Percentiles rank a stretch among this genome's conserved stretches.
These are phyloP conservation scores for Afroboletus lepidellus DNA, from an alignment of 1,284 basidiomycete genomes.

Conservation along the genomic window DNA sequence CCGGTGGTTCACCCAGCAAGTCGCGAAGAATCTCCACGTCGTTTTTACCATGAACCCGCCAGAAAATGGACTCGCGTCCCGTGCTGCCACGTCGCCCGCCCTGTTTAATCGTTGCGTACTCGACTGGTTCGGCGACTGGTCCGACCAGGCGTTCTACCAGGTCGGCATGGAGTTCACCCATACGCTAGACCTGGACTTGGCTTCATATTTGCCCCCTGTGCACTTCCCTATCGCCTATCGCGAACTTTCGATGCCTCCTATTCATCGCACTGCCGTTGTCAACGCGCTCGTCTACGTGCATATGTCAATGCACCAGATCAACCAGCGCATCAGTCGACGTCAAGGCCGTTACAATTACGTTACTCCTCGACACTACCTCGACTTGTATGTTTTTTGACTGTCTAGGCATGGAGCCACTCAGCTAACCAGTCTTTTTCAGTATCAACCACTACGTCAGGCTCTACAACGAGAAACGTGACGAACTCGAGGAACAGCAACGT, in stretches of 20 bases:
- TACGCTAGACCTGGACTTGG: slow-evolving; percentile 85
- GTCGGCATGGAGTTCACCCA: slow-evolving; percentile 95
- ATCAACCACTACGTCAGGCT: slow-evolving; percentile 98
- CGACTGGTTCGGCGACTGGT: slow-evolving; percentile 99
- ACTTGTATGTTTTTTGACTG: slow-evolving; percentile 74
- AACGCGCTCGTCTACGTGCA: slow-evolving; percentile 96
- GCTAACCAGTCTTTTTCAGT: slow-evolving; percentile 42
- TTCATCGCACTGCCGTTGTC: slow-evolving; percentile 85
- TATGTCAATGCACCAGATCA: slow-evolving; percentile 86
- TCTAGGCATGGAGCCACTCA: not conserved
- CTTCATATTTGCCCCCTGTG: slow-evolving; percentile 73
- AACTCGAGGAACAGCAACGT: slow-evolving; percentile 97
- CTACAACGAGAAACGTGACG: slow-evolving; percentile 96
- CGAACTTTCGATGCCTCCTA: slow-evolving; percentile 75
- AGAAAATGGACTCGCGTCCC: slow-evolving; percentile 89
- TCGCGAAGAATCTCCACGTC: slow-evolving; percentile 94
- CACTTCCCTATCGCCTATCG: slow-evolving; percentile 90
- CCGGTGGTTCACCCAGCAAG: slow-evolving; percentile 96
- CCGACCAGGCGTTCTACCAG: slow-evolving; percentile 95
- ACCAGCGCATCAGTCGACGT: slow-evolving; percentile 83
- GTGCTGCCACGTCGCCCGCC: slow-evolving; percentile 96
- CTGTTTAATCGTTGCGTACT: slow-evolving; percentile 98
- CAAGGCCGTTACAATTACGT: slow-evolving; percentile 95
- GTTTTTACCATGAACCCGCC: slow-evolving; percentile 99
- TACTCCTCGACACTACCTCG: slow-evolving; percentile 97